Percentiles rank a stretch among this genome's conserved stretches.
Conservation (phyloP, 306 rosid genomes). For the Acmispon strigosus region DNA sequence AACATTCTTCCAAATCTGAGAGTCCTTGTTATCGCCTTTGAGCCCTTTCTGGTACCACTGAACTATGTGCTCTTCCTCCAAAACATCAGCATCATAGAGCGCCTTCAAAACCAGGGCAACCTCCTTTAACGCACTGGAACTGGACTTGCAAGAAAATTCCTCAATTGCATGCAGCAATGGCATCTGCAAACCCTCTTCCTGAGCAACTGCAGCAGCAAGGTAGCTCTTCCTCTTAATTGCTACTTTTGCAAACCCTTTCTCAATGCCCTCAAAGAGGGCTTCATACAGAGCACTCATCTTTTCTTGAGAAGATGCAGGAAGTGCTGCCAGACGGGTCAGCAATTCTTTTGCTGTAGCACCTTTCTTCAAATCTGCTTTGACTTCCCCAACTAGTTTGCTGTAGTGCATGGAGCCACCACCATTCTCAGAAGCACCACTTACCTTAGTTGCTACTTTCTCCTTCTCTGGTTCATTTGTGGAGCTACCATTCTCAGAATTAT, state of each 20-base stretch:
- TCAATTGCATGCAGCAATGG: conserved; percentile 38
- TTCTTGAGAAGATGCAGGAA: conserved; percentile 38
- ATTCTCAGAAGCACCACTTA: conserved; percentile 11
- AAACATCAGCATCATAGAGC: conserved; percentile 47
- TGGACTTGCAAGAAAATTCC: conserved; percentile 31
- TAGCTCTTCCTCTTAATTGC: conserved; percentile 33
- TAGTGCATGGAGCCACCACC: conserved; percentile 21
- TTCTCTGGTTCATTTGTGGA: conserved; percentile 29
- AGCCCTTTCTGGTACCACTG: conserved; percentile 49
- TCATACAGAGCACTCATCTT: conserved; percentile 43
- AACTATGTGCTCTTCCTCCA: conserved; percentile 50
- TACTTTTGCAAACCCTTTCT: conserved; percentile 51
- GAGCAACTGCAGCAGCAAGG: conserved; percentile 38
- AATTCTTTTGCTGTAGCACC: conserved; percentile 32
- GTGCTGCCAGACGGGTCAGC: conserved; percentile 20
- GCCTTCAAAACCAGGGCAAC: conserved; percentile 50
- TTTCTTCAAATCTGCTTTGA: conserved; percentile 35
- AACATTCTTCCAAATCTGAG: conserved; percentile 52
- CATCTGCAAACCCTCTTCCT: conserved; percentile 35
- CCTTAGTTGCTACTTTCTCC: neutral
- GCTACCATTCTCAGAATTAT: conserved; percentile 24
- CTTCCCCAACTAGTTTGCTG: conserved; percentile 28
- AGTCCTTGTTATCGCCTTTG: conserved; percentile 35
- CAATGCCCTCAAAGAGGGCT: conserved; percentile 34
- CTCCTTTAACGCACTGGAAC: conserved; percentile 39